Evolutionary conservation across 2,329 filamentous ascomycete genomes (phyloP).

Genomic region (Calonectria ilicicola): DNA sequence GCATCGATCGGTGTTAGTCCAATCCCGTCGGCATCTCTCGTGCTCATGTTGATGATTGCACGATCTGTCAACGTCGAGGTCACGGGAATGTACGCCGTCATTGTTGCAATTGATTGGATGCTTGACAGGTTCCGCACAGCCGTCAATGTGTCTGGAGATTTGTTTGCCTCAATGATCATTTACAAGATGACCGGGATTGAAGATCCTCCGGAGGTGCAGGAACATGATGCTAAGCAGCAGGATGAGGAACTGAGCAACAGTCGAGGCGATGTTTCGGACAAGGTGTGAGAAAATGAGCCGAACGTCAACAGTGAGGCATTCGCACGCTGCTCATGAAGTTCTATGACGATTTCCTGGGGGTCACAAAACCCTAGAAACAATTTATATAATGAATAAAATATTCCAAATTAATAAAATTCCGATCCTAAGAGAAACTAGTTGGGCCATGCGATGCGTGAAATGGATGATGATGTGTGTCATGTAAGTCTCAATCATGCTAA

Average conservation of each 20-base stretch:
- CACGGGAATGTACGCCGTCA: conserved; percentile 64
- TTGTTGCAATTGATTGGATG: conserved; percentile 67
- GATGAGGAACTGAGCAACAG: conserved; percentile 25
- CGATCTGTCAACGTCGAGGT: conserved; percentile 56
- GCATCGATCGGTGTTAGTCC: conserved; percentile 66
- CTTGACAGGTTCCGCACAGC: conserved; percentile 67
- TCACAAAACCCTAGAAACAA: neutral
- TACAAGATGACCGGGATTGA: conserved; percentile 41
- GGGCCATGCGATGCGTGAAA: too few relatives aligned
- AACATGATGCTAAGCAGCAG: conserved; percentile 29
- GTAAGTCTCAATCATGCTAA: too few relatives aligned
- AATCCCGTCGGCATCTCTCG: conserved; percentile 64
- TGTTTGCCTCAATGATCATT: conserved; percentile 49
- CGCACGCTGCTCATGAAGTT: conserved; percentile 23
- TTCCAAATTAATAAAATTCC: neutral
- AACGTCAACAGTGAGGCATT: neutral
- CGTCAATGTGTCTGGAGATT: conserved; percentile 63
- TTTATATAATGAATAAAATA: neutral
- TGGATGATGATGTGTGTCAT: too few relatives aligned
- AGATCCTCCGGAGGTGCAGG: conserved; percentile 32
- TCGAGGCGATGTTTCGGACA: conserved; percentile 25
- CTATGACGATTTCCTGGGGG: neutral
- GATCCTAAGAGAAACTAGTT: too few relatives aligned
- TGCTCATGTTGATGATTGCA: conserved; percentile 65
- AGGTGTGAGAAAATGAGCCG: conserved; percentile 24